Conservation (phyloP, 345 rosid genomes). For the Populus tremula region DNA sequence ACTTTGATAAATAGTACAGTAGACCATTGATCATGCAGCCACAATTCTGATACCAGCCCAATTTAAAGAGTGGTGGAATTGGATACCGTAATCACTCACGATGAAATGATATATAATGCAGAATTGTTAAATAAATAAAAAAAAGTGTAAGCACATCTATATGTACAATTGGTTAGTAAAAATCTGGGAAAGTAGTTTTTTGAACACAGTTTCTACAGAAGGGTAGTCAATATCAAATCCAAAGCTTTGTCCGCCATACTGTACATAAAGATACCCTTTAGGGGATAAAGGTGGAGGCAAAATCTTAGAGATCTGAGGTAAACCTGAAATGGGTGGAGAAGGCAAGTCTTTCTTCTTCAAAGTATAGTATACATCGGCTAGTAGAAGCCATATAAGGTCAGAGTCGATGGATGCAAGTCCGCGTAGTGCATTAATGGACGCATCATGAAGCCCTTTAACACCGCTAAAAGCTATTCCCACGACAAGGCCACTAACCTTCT, state of each 20-base stretch:
- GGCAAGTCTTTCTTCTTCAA: constrained; percentile 49
- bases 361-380: constrained; percentile 79
- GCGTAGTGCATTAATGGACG: constrained; percentile 59
- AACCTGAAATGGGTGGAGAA: constrained; percentile 50
- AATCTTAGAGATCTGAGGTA: constrained; percentile 42
- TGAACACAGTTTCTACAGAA: constrained; percentile 57
- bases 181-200: constrained; percentile 45
- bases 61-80: no score
- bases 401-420: constrained; percentile 80
- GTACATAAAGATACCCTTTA: constrained; percentile 54
- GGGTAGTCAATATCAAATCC: constrained; percentile 66
- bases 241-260: constrained; percentile 70
- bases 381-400: constrained; percentile 86
- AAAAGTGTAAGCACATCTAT: neutral
- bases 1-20: no score
- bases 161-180: constrained; percentile 37
- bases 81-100: no score
- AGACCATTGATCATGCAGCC: no score
- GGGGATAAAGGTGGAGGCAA: constrained; percentile 50
- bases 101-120: neutral
- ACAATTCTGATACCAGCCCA: no score
- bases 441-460: constrained; percentile 57
- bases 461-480: constrained; percentile 86
- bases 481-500: constrained; percentile 78
- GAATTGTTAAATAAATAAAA: neutral